Conservation (phyloP, 2,329 filamentous ascomycete species). For the Capronia americana region DNA sequence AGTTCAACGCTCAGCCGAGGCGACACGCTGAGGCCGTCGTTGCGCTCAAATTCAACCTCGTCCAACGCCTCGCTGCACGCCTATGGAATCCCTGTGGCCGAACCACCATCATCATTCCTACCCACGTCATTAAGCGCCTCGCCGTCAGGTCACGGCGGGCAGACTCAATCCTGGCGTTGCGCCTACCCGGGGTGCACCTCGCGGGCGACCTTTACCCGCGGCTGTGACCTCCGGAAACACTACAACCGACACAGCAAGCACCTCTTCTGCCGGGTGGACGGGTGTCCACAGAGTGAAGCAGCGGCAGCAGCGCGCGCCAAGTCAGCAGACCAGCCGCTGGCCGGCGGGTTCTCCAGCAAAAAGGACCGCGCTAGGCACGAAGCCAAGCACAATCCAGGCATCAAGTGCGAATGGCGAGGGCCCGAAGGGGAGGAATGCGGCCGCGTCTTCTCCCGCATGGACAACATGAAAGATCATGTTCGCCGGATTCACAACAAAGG, state of each 20-base stretch:
- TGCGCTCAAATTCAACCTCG: constrained; percentile 35
- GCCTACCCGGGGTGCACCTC: constrained; percentile 66
- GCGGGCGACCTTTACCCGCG: constrained; percentile 62
- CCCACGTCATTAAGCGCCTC: constrained; percentile 17
- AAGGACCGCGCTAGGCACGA: constrained; percentile 68
- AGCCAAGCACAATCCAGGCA: constrained; percentile 67
- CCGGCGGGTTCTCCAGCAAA: constrained; percentile 67
- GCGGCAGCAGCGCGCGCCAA: constrained; percentile 30
- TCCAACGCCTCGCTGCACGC: constrained; percentile 38
- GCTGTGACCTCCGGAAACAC: constrained; percentile 68
- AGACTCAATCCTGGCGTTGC: constrained; percentile 60
- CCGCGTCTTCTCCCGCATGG: constrained; percentile 65
- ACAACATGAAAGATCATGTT: constrained; percentile 65
- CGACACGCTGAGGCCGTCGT: constrained; percentile 23
- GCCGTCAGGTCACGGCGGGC: constrained; percentile 3
- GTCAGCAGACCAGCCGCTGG: constrained; percentile 46
- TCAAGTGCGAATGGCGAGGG: constrained; percentile 53
- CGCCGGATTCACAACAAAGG: constrained; percentile 50
- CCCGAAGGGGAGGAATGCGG: constrained; percentile 55
- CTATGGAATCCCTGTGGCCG: constrained; percentile 39
- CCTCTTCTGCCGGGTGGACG: constrained; percentile 65
- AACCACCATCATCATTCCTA: constrained; percentile 22
- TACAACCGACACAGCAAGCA: constrained; percentile 68
- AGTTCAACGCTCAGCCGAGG: constrained; percentile 22
- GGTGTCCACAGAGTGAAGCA: constrained; percentile 58